Percentiles rank a stretch among this genome's conserved stretches.
Evolutionary conservation across 352 stramenopile species (phyloP).

Genomic region (Phytophthora rubi): DNA sequence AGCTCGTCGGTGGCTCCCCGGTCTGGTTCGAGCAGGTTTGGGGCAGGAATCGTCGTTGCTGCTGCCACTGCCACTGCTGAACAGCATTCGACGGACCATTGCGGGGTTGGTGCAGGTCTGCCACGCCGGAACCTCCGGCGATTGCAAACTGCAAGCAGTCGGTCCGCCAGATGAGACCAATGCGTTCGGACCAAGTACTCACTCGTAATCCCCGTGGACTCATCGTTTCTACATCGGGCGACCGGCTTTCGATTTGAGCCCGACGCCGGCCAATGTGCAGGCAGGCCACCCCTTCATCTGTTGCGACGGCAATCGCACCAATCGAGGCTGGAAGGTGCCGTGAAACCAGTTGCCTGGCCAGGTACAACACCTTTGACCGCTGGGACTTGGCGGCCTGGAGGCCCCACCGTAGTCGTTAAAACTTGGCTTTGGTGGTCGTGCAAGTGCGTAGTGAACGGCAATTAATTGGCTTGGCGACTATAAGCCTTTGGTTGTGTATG

Average conservation of each 20-base stretch:
- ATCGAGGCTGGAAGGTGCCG: conserved; percentile 25
- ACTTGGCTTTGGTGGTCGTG: conserved; percentile 2
- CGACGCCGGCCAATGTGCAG: conserved; percentile 19
- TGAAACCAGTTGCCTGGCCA: conserved; percentile 21
- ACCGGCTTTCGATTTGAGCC: conserved; percentile 20
- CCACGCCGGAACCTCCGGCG: conserved; percentile 1
- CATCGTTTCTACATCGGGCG: conserved; percentile 31
- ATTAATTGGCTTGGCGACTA: too few relatives aligned
- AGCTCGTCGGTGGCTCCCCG: conserved; percentile 11
- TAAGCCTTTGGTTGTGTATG: too few relatives aligned
- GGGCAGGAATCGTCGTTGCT: conserved; percentile 8
- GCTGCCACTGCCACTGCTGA: conserved; percentile 11
- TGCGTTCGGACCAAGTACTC: conserved; percentile 24
- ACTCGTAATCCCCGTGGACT: conserved; percentile 14
- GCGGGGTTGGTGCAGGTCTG: conserved; percentile 8
- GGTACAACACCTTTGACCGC: too few relatives aligned
- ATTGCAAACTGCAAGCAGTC: conserved; percentile 20
- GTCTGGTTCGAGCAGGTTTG: conserved; percentile 3
- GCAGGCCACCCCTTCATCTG: conserved; percentile 18
- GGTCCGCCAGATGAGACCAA: conserved; percentile 20
- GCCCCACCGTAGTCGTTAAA: conserved; percentile 7
- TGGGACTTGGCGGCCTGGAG: conserved; percentile 4
- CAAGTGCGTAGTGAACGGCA: background rate
- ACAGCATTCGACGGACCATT: conserved; percentile 26
- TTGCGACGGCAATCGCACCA: conserved; percentile 15